Percentiles rank a stretch among this genome's conserved stretches.
phyloP scores from a whole-genome alignment of 805 yeast genomes.

The Candida vaughaniae region DNA sequence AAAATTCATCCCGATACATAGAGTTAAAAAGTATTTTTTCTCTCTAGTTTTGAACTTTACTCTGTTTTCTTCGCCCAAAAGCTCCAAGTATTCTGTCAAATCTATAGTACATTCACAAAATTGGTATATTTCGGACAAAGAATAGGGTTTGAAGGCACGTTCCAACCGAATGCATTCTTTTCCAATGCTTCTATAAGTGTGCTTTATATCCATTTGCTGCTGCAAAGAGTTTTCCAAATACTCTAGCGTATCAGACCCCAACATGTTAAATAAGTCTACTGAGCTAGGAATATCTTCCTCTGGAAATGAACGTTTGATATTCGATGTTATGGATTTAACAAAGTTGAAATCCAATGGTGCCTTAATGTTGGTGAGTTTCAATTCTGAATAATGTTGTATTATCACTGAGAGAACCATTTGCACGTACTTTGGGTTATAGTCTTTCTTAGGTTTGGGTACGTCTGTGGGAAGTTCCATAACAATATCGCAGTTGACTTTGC shows the following conservation, averaged over 20 bases:
- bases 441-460: not conserved
- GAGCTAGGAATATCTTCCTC: not conserved
- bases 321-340: not conserved
- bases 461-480: not conserved
- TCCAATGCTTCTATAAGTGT: slow-evolving; percentile 8
- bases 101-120: slow-evolving; percentile 22
- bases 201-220: slow-evolving; percentile 7
- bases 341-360: not conserved
- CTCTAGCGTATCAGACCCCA: slow-evolving; percentile 2
- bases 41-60: not conserved
- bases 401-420: slow-evolving; percentile 6
- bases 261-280: slow-evolving; percentile 1
- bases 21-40: slow-evolving; percentile 10
- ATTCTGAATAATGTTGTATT: slow-evolving; percentile 2
- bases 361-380: not conserved
- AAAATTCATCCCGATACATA: slow-evolving; percentile 22
- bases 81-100: slow-evolving; percentile 10
- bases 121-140: slow-evolving; percentile 18
- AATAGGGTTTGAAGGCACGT: slow-evolving; percentile 10
- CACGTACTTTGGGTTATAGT: slow-evolving; percentile 7
- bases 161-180: slow-evolving; percentile 14
- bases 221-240: slow-evolving; percentile 11
- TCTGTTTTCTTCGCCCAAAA: slow-evolving; percentile 1
- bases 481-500: not conserved
- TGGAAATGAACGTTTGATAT: not conserved